Evolutionary conservation across 169 alveolate species (phyloP), one percentile per base, ranked within the genome.

Genomic region (Cryptosporidium sp.): DNA sequence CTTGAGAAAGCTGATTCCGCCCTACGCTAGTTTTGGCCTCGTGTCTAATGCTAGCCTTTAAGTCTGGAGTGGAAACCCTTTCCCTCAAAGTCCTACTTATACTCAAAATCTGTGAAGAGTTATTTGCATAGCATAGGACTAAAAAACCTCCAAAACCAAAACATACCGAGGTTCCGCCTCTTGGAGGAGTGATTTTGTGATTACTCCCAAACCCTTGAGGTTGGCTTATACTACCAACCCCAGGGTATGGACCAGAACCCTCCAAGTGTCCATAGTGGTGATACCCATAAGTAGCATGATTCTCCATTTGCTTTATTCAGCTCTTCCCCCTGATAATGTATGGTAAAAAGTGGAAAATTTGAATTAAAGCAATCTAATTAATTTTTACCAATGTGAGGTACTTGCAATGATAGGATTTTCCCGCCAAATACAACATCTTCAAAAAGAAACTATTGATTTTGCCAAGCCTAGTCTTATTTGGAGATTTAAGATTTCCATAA

Each of bases 121-220:
- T 29, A 29, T 42, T 73, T 37, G 69, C 6, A 26, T 65, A 2
- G 33, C 53, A 65, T 18, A 73, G 44, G 16, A 60, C 73, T 21
- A 80, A 3, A 39, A 35, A 29, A 16, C 68, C 35, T n/a, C 89
- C 89, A 42, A 80, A 37, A 18, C 89, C 75, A 80, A 80, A 80
- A 62, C 70, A 80, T 26, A 62, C 14, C 29, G 56, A 26, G 14
- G 52, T 80, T 26, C 89, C 89, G 3, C 35, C 42, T 35, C 89
- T 60, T 6, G 89, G 89, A 29, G 89, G 80, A 35, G 33, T 10
- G 9, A 44, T 44, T 10, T 39, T 21, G 16, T 44, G 44, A 44
- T 21, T 39, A 4, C 3, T 45, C 39, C 44, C 26, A 39, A 70
- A 45, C 7, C 35, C 39, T 44, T 45, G 67, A 26, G 67, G 37